phyloP scores from a whole-genome alignment of 805 yeast genomes.

The Metschnikowia lachancei region DNA sequence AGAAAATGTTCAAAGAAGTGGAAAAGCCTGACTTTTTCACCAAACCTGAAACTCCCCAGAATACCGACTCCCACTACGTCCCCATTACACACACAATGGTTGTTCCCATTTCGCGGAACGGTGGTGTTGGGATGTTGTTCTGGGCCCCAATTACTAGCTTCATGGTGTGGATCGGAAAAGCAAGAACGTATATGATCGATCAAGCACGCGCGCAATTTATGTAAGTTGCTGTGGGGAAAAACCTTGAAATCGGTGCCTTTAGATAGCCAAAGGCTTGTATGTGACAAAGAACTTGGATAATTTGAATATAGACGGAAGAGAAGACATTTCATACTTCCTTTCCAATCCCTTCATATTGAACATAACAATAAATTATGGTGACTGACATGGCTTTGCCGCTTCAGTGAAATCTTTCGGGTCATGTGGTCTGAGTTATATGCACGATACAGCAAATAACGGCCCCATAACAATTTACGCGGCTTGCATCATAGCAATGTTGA shows the following conservation, averaged over 20 bases:
- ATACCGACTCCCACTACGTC: background rate
- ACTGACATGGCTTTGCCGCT: too few relatives aligned
- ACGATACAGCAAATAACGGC: conserved; percentile 1
- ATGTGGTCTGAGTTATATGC: background rate
- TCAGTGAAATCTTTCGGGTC: too few relatives aligned
- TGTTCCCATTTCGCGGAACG: conserved; percentile 34
- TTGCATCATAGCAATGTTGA: conserved; percentile 15
- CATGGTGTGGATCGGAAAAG: conserved; percentile 26
- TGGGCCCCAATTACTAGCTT: conserved; percentile 32
- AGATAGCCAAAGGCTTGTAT: too few relatives aligned
- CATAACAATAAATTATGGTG: too few relatives aligned
- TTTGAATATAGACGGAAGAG: too few relatives aligned
- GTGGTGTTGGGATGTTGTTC: conserved; percentile 35
- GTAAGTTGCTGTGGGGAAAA: conserved; percentile 9
- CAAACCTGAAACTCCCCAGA: background rate
- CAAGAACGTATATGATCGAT: conserved; percentile 28
- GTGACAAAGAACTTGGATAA: too few relatives aligned
- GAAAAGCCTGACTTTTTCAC: background rate
- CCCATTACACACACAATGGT: conserved; percentile 18
- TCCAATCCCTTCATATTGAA: too few relatives aligned
- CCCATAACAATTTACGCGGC: conserved; percentile 1
- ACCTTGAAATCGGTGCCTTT: background rate
- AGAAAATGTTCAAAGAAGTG: conserved; percentile 4
- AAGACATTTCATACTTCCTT: too few relatives aligned
- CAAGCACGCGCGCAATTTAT: conserved; percentile 21